Percentiles rank a stretch among this genome's conserved stretches.
Conservation (phyloP, 2,329 filamentous ascomycete species). For the Penicillium sp. region DNA sequence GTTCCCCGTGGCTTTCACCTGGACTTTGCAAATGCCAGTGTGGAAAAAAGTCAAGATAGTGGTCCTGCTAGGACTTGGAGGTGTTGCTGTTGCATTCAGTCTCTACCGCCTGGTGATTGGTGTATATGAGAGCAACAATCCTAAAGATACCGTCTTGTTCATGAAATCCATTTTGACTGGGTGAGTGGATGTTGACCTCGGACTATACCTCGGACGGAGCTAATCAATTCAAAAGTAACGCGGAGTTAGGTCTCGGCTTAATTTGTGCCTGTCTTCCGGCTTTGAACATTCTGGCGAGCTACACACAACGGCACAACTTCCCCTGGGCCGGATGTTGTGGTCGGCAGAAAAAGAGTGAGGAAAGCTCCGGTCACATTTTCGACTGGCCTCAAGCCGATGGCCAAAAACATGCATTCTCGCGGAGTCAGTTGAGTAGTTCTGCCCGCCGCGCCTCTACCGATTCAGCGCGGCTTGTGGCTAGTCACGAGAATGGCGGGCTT, state of each 20-base stretch:
- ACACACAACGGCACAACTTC: not conserved
- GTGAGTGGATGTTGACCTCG: not conserved
- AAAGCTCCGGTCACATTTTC: not conserved
- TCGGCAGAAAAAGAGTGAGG: not conserved
- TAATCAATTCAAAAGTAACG: not conserved
- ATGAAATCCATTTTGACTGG: not conserved
- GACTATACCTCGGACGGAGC: not conserved
- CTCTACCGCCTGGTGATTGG: slow-evolving; percentile 18
- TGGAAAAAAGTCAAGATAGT: slow-evolving; percentile 8
- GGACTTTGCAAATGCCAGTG: slow-evolving; percentile 11
- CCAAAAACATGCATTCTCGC: slow-evolving; percentile 3
- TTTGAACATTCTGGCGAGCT: not conserved
- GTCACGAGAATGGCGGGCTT: slow-evolving; percentile 3
- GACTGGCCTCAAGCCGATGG: not conserved
- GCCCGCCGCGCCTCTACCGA: slow-evolving; percentile 13
- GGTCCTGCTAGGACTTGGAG: slow-evolving; percentile 13
- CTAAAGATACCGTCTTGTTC: not conserved
- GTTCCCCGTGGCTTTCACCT: slow-evolving; percentile 15
- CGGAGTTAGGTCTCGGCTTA: not conserved
- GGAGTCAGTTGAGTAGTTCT: slow-evolving; percentile 10
- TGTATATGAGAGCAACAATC: slow-evolving; percentile 4
- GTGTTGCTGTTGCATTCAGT: slow-evolving; percentile 19
- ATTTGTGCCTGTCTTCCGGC: not conserved
- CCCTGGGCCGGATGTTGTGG: not conserved
- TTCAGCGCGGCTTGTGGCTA: slow-evolving; percentile 7